Evolutionary conservation across 1,284 basidiomycete genomes (phyloP).

Genomic region (Bondarzewia mesenterica): DNA sequence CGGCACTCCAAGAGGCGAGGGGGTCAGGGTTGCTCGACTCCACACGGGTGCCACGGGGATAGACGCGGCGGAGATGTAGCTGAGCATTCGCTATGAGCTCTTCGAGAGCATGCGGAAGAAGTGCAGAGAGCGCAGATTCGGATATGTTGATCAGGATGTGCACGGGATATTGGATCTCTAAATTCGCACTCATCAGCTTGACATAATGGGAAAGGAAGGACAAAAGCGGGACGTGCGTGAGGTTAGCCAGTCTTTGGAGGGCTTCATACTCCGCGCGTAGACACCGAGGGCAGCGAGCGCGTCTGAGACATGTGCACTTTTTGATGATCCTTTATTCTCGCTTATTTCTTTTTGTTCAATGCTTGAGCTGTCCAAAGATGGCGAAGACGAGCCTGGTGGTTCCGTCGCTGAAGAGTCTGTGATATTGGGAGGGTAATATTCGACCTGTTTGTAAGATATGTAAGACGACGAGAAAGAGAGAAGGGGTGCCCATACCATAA

Average conservation of each 20-base stretch:
- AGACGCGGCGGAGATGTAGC: conserved; percentile 46
- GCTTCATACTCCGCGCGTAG: conserved; percentile 54
- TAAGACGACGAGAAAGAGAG: not conserved
- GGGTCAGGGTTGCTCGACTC: conserved; percentile 46
- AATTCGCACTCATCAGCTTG: conserved; percentile 3
- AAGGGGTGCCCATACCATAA: conserved; percentile 38
- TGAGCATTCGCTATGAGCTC: conserved; percentile 34
- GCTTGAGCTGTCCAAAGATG: not conserved
- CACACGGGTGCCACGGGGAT: conserved; percentile 51
- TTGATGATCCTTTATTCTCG: conserved; percentile 1
- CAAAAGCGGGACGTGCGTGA: conserved; percentile 23
- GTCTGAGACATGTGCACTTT: conserved; percentile 31
- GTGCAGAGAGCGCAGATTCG: conserved; percentile 36
- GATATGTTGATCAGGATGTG: conserved; percentile 55
- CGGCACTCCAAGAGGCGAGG: conserved; percentile 46
- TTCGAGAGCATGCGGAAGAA: conserved; percentile 28
- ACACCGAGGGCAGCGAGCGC: conserved; percentile 42
- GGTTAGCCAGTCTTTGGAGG: conserved; percentile 38
- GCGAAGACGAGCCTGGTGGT: conserved; percentile 3
- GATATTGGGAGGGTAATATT: conserved; percentile 38
- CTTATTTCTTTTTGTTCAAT: conserved; percentile 1
- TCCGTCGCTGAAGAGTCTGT: conserved; percentile 4
- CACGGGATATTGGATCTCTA: conserved; percentile 31
- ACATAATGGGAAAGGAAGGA: not conserved
- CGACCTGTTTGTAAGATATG: conserved; percentile 28